Conservation (phyloP, 306 rosid genomes). For the Pyrus pyrifolia region DNA sequence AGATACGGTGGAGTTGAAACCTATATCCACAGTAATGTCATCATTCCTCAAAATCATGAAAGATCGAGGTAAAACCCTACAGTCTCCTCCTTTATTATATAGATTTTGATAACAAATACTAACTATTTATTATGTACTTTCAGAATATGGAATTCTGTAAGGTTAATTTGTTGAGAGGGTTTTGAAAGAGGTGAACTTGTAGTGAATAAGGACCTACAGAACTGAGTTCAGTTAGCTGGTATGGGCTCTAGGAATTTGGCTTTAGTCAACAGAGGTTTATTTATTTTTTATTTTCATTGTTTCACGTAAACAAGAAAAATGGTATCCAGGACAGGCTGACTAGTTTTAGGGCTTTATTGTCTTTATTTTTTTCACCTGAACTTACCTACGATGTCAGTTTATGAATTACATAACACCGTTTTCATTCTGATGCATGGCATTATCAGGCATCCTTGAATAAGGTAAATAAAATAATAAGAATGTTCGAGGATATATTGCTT, state of each 20-base stretch:
- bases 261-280: not conserved
- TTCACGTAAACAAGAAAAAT: not conserved
- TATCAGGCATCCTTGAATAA: not conserved
- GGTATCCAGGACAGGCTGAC: not conserved
- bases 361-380: not conserved
- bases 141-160: not conserved
- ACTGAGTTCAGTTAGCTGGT: not conserved
- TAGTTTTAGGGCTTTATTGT: not conserved
- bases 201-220: not conserved
- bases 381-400: not conserved
- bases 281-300: not conserved
- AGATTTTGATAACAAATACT: not conserved
- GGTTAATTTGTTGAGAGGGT: not conserved
- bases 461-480: not conserved
- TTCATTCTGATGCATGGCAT: not conserved
- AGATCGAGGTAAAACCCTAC: conserved; percentile 46
- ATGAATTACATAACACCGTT: not conserved
- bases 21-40: conserved; percentile 67
- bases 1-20: conserved; percentile 61
- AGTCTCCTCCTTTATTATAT: not conserved
- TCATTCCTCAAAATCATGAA: conserved; percentile 82
- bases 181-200: not conserved
- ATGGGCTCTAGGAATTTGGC: not conserved
- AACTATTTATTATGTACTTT: not conserved
- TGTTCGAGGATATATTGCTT: not conserved